Evolutionary conservation across 345 rosid species (phyloP).

Genomic region (Dimocarpus longan): DNA sequence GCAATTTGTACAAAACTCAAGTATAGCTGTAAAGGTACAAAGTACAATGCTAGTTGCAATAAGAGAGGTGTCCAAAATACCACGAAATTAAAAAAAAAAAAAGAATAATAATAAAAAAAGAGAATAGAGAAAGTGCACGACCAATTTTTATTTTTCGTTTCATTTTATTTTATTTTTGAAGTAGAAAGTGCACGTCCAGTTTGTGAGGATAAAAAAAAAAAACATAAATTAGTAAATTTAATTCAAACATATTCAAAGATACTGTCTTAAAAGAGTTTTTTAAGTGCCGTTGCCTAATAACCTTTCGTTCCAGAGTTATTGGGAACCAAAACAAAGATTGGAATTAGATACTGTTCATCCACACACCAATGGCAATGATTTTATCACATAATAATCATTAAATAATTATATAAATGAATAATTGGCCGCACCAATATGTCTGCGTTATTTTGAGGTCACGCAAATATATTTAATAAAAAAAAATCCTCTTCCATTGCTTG

Average conservation of each 20-base stretch:
- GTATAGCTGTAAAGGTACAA: slow-evolving; percentile 7
- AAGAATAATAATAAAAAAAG: background rate
- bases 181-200: background rate
- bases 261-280: slow-evolving; percentile 14
- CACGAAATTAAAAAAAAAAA: background rate
- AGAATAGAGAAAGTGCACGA: background rate
- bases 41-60: background rate
- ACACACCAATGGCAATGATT: background rate
- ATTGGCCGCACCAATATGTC: background rate
- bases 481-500: background rate
- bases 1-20: background rate
- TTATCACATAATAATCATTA: background rate
- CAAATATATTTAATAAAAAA: slow-evolving; percentile 5
- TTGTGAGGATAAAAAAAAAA: too few relatives aligned
- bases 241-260: background rate
- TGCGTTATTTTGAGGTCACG: background rate
- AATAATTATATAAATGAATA: background rate
- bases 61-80: background rate
- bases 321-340: slow-evolving; percentile 28
- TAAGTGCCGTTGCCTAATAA: slow-evolving; percentile 13
- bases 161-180: too few relatives aligned
- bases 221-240: background rate
- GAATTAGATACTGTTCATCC: slow-evolving; percentile 33
- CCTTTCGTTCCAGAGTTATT: slow-evolving; percentile 38
- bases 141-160: background rate